These are phyloP conservation scores for Kalmanozyma brasiliensis DNA, from an alignment of 1,284 basidiomycete genomes.

Conservation along the genomic window DNA sequence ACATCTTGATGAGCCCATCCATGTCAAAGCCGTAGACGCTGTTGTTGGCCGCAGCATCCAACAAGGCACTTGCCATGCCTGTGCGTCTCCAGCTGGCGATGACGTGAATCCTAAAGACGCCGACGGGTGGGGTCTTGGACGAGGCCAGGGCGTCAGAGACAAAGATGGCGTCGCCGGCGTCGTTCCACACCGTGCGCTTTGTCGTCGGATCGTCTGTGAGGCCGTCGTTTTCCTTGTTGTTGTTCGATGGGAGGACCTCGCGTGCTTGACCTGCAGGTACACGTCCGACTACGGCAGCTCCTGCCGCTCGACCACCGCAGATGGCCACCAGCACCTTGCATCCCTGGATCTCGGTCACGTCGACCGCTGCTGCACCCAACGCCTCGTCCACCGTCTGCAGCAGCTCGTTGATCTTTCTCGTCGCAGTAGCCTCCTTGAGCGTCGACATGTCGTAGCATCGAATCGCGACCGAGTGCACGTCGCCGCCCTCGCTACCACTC, in stretches of 20 bases:
- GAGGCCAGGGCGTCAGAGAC: slow-evolving; percentile 41
- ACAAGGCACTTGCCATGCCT: slow-evolving; percentile 47
- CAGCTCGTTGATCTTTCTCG: slow-evolving; percentile 40
- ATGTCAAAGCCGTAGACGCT: slow-evolving; percentile 54
- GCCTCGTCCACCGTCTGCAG: slow-evolving; percentile 52
- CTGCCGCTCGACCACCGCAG: slow-evolving; percentile 43
- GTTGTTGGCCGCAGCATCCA: slow-evolving; percentile 54
- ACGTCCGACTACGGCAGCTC: slow-evolving; percentile 46
- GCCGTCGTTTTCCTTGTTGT: slow-evolving; percentile 33
- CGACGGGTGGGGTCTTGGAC: slow-evolving; percentile 50
- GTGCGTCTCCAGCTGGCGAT: slow-evolving; percentile 46
- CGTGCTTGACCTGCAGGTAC: slow-evolving; percentile 40
- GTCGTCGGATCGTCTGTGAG: neutral
- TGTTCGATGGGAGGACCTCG: slow-evolving; percentile 30
- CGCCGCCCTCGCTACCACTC: slow-evolving; percentile 2
- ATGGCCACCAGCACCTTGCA: slow-evolving; percentile 53
- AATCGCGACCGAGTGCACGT: slow-evolving; percentile 21
- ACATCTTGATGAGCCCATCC: slow-evolving; percentile 18
- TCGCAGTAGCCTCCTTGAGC: slow-evolving; percentile 32
- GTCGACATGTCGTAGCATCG: slow-evolving; percentile 46
- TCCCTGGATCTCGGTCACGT: slow-evolving; percentile 13
- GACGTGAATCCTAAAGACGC: slow-evolving; percentile 58
- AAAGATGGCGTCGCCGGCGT: slow-evolving; percentile 50
- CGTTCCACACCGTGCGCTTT: slow-evolving; percentile 33
- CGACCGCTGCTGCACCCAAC: slow-evolving; percentile 49